Evolutionary conservation across 306 rosid species (phyloP).

Genomic region (Urtica urens): DNA sequence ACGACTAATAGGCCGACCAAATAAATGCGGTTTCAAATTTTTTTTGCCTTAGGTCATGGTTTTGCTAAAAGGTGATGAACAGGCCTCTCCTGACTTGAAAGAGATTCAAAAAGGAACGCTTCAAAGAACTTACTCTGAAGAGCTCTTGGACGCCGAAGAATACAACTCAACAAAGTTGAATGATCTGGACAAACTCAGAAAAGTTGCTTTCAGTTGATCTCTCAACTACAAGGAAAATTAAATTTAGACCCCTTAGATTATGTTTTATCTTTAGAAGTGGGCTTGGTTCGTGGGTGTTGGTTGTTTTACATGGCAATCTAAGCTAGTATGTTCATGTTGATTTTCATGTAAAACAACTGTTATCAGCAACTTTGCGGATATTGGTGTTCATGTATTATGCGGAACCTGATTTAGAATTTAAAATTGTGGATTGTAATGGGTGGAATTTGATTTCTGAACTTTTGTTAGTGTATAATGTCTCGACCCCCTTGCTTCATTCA

Average conservation of each 20-base stretch:
- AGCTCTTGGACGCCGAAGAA: constrained; percentile 61
- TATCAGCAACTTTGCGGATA: too few relatives aligned
- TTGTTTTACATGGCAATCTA: constrained; percentile 15
- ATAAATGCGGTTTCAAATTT: too few relatives aligned
- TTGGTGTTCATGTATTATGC: too few relatives aligned
- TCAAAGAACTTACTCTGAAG: constrained; percentile 73
- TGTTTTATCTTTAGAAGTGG: neutral
- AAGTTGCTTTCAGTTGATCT: constrained; percentile 37
- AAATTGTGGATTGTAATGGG: too few relatives aligned
- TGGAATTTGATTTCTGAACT: too few relatives aligned
- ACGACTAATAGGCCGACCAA: too few relatives aligned
- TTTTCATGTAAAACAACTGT: neutral
- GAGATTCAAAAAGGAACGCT: constrained; percentile 14
- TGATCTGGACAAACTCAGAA: constrained; percentile 41
- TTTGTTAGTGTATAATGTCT: too few relatives aligned
- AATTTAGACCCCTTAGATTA: neutral
- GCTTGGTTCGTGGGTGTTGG: neutral
- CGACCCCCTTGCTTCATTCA: too few relatives aligned
- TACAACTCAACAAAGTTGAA: constrained; percentile 68
- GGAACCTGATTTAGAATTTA: too few relatives aligned
- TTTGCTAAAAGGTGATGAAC: constrained; percentile 52
- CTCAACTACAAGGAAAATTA: neutral
- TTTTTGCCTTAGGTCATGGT: constrained; percentile 37
- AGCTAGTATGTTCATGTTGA: constrained; percentile 1
- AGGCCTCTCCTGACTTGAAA: constrained; percentile 12